phyloP scores from a whole-genome alignment of 768 basidiomycete genomes.

The Hygrophorus pudorinus region DNA sequence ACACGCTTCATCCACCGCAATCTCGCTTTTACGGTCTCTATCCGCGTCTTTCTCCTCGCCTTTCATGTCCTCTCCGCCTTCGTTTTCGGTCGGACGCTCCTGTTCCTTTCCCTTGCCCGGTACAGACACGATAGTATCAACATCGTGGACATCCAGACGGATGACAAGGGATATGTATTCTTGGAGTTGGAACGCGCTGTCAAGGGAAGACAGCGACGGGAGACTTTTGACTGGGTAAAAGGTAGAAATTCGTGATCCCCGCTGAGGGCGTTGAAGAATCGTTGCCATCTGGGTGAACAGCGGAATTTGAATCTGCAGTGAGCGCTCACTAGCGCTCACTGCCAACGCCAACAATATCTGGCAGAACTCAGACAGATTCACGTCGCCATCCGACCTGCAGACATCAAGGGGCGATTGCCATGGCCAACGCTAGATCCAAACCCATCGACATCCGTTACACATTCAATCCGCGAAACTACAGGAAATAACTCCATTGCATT shows the following conservation, averaged over 20 bases:
- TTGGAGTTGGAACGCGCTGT: conserved; percentile 91
- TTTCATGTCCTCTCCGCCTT: conserved; percentile 18
- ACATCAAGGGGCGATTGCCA: no score
- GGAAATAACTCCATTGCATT: no score
- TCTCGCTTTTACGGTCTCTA: conserved; percentile 31
- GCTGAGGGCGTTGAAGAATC: conserved; percentile 53
- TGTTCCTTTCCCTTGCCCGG: conserved; percentile 40
- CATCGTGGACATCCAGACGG: conserved; percentile 79
- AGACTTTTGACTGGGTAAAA: conserved; percentile 72
- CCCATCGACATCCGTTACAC: no score
- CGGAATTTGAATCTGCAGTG: conserved; percentile 39
- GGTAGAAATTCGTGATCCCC: conserved; percentile 68
- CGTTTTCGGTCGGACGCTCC: conserved; percentile 14
- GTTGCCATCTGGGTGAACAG: conserved; percentile 46
- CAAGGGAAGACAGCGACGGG: conserved; percentile 61
- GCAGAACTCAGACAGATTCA: no score
- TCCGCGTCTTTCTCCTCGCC: conserved; percentile 21
- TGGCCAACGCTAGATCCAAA: no score
- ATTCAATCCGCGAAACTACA: no score
- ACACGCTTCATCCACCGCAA: conserved; percentile 68
- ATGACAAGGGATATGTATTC: conserved; percentile 90
- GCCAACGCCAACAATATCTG: no score
- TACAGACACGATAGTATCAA: conserved; percentile 68
- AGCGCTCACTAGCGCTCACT: no score
- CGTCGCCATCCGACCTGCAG: no score